phyloP scores from a whole-genome alignment of 2,329 filamentous ascomycete species.

The Hypoxylon sp. region DNA sequence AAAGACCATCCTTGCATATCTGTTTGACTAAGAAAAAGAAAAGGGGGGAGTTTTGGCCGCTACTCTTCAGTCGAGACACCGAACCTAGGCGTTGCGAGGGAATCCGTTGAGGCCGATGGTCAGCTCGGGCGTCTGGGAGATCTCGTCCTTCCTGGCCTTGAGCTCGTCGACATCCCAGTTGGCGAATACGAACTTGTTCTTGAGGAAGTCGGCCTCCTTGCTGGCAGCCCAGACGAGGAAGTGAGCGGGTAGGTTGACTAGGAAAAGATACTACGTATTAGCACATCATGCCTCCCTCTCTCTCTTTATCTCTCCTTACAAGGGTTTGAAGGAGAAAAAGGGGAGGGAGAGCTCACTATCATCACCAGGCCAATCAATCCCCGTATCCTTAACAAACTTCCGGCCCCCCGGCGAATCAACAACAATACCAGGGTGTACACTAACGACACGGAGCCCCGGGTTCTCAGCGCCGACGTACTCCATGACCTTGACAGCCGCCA shows the following conservation, averaged over 20 bases:
- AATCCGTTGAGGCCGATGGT: constrained; percentile 35
- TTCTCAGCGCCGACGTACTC: constrained; percentile 39
- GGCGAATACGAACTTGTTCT: constrained; percentile 37
- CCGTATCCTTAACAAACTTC: constrained; percentile 33
- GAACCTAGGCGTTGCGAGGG: constrained; percentile 24
- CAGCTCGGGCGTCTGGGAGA: constrained; percentile 28
- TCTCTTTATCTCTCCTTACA: too few species aligned
- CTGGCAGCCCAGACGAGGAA: constrained; percentile 38
- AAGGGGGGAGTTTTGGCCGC: too few species aligned
- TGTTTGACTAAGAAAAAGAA: background rate
- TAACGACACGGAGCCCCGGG: constrained; percentile 28
- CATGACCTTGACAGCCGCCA: constrained; percentile 36
- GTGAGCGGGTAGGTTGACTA: constrained; percentile 32
- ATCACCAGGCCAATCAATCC: constrained; percentile 32
- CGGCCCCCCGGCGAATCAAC: constrained; percentile 27
- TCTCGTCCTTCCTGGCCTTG: constrained; percentile 34
- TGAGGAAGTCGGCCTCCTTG: constrained; percentile 35
- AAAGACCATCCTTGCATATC: background rate
- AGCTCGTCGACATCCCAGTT: constrained; percentile 37
- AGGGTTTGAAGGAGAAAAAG: too few species aligned
- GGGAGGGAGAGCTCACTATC: constrained; percentile 31
- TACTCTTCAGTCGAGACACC: background rate
- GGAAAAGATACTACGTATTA: background rate
- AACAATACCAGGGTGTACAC: constrained; percentile 35
- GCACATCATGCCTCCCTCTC: background rate